phyloP scores from a whole-genome alignment of 2,329 filamentous ascomycete genomes.

The Fonsecaea erecta region DNA sequence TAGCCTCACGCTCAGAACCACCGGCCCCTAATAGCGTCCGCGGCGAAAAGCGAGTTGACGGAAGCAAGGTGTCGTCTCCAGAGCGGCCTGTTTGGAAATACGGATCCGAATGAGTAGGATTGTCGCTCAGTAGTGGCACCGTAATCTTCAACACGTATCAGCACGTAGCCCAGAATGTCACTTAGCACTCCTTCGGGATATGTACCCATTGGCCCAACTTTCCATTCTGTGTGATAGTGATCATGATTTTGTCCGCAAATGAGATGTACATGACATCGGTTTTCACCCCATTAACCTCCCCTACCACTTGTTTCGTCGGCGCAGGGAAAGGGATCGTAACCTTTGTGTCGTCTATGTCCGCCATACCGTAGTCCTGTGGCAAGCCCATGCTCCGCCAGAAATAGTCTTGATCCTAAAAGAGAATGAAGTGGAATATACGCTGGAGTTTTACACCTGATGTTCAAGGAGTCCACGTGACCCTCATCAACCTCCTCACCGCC shows the following conservation, averaged over 20 bases:
- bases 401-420: background rate
- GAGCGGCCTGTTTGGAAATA: constrained; percentile 46
- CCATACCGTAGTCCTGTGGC: constrained; percentile 24
- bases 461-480: background rate
- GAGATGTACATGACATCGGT: constrained; percentile 75
- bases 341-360: constrained; percentile 32
- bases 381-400: constrained; percentile 21
- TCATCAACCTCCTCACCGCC: constrained; percentile 10
- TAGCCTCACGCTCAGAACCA: constrained; percentile 74
- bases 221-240: constrained; percentile 86
- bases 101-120: constrained; percentile 56
- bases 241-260: constrained; percentile 88
- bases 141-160: constrained; percentile 33
- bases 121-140: constrained; percentile 72
- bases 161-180: constrained; percentile 39
- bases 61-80: constrained; percentile 66
- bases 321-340: constrained; percentile 67
- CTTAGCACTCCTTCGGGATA: constrained; percentile 18
- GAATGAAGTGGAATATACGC: background rate
- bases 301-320: constrained; percentile 62
- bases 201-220: constrained; percentile 88
- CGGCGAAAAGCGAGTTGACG: constrained; percentile 80
- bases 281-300: constrained; percentile 66
- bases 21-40: constrained; percentile 86
- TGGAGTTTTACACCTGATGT: background rate